A percentile compares a stretch with the other conserved stretches of the same genome.
These are phyloP conservation scores for Boletus bicolor DNA, from an alignment of 768 basidiomycete genomes.

Conservation along the genomic window DNA sequence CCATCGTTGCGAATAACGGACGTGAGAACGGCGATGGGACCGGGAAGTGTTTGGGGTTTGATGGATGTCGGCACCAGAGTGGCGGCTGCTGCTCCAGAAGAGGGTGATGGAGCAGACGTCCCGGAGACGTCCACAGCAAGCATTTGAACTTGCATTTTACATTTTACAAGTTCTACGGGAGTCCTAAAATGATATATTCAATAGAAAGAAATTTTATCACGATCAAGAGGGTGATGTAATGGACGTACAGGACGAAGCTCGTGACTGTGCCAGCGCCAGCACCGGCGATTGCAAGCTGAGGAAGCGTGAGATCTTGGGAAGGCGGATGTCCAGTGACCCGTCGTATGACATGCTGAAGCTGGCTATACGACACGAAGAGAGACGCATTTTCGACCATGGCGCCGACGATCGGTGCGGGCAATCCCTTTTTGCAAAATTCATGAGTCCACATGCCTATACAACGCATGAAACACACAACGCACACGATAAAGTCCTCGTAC, in stretches of 20 bases:
- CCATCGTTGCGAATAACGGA: slow-evolving; percentile 66
- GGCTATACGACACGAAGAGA: slow-evolving; percentile 82
- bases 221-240: no score
- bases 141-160: slow-evolving; percentile 97
- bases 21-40: slow-evolving; percentile 66
- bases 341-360: slow-evolving; percentile 63
- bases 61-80: slow-evolving; percentile 6
- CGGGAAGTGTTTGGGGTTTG: slow-evolving; percentile 47
- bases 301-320: slow-evolving; percentile 49
- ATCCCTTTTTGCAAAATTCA: slow-evolving; percentile 51
- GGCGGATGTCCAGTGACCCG: slow-evolving; percentile 33
- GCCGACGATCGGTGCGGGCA: slow-evolving; percentile 87
- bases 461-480: slow-evolving; percentile 27
- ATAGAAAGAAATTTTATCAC: no score
- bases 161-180: slow-evolving; percentile 93
- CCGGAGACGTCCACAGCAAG: slow-evolving; percentile 39
- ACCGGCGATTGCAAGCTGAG: slow-evolving; percentile 75
- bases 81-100: slow-evolving; percentile 17
- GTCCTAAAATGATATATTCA: slow-evolving; percentile 47
- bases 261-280: slow-evolving; percentile 85
- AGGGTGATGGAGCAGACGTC: slow-evolving; percentile 10
- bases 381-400: slow-evolving; percentile 91
- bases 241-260: slow-evolving; percentile 79
- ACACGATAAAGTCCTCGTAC: slow-evolving; percentile 85
- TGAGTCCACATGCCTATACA: not conserved